Evolutionary conservation across 352 stramenopile genomes (phyloP), one percentile per base, ranked within the genome.

Genomic region (Globisporangium middletonii): DNA sequence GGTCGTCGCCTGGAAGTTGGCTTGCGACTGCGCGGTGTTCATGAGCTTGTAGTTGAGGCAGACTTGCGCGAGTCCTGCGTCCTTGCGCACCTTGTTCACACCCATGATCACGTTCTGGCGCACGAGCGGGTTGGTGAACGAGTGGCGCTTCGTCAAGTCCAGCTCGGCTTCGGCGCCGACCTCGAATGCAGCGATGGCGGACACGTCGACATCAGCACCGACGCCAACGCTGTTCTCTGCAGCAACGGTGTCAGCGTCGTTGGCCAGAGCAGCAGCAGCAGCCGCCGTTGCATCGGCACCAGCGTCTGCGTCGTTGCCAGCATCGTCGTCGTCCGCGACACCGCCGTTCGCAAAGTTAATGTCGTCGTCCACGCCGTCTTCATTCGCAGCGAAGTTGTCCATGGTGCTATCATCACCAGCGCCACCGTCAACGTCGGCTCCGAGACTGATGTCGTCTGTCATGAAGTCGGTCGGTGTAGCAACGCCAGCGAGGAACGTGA

Each of bases 1-100:
- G 27, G 49, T 56, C 30, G 55, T 50, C 6, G 64, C 67, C 57
- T 67, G 58, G 43, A 67, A 67, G 41, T 55, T 50, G 33, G 67
- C 60, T 33, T 65, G 56, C 1, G 50, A 43, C 53, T 72, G 64
- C 11, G 67, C 68, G 5, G 64, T 60, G 16, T 58, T 53, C 33
- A 65, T 66, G 45, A 75, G 64, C 51, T 72, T 72, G 56, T 18
- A 52, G 45, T 45, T 55, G 44, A 51, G 26, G 51, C 59, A 64
- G 53, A 64, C n/a, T 11, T 51, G 30, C 12, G 42, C 13, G 15
- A 57, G 57, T 9, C 57, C 57, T 2, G 42, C 50, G 4, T 53
- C 42, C 26, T 57, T 23, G 18, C 57, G 57, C 33, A 45, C 19
- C 16, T 41, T 30, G 45, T 57, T 63, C 23, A 63, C 57, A 23